Evolutionary conservation across 2,329 filamentous ascomycete genomes (phyloP).

Genomic region (Aschersonia sp.): DNA sequence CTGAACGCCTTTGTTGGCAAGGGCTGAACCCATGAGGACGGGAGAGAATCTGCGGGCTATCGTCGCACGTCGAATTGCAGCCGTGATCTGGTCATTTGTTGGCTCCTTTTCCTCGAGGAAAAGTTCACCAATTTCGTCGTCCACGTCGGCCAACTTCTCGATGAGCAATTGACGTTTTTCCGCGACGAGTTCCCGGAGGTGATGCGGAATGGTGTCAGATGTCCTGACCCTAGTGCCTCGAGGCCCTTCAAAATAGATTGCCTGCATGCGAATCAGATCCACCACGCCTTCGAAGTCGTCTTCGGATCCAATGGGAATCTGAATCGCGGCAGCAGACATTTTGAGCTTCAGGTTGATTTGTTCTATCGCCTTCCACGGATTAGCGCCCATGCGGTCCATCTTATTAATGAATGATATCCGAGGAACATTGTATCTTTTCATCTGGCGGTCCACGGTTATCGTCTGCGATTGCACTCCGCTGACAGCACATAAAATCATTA

Average conservation of each 20-base stretch:
- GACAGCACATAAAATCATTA: slow-evolving; percentile 97
- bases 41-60: slow-evolving; percentile 81
- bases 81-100: slow-evolving; percentile 71
- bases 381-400: slow-evolving; percentile 98
- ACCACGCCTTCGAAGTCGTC: slow-evolving; percentile 88
- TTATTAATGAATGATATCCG: slow-evolving; percentile 97
- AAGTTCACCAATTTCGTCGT: slow-evolving; percentile 92
- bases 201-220: slow-evolving; percentile 69
- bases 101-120: slow-evolving; percentile 82
- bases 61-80: slow-evolving; percentile 83
- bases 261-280: slow-evolving; percentile 82
- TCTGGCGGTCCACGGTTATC: slow-evolving; percentile 95
- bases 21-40: slow-evolving; percentile 89
- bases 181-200: slow-evolving; percentile 59
- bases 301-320: slow-evolving; percentile 87
- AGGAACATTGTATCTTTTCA: slow-evolving; percentile 95
- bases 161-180: slow-evolving; percentile 79
- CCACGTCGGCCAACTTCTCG: slow-evolving; percentile 91
- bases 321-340: slow-evolving; percentile 81
- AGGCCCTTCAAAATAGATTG: slow-evolving; percentile 80
- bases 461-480: slow-evolving; percentile 96
- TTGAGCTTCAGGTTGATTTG: slow-evolving; percentile 96
- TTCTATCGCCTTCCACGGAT: slow-evolving; percentile 94
- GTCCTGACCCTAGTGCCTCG: slow-evolving; percentile 65
- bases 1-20: slow-evolving; percentile 90